These are phyloP conservation scores for Trichoderma gracile DNA, from an alignment of 2,329 filamentous ascomycete species.

Conservation along the genomic window DNA sequence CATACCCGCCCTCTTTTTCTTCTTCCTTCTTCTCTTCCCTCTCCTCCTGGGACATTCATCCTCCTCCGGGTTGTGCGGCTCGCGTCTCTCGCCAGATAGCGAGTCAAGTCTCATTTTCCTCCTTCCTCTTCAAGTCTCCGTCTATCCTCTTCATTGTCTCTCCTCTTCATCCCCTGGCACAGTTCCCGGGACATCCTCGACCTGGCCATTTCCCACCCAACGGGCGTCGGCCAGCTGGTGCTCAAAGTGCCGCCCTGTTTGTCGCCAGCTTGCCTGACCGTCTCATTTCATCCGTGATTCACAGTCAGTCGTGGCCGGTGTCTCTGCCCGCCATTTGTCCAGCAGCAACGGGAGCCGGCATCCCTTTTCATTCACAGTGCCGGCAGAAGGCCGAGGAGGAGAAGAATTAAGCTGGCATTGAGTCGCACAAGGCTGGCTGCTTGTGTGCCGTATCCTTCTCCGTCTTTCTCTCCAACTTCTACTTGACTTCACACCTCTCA, in stretches of 20 bases:
- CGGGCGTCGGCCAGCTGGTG: not conserved
- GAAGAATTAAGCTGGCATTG: constrained; percentile 14
- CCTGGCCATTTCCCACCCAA: constrained; percentile 5
- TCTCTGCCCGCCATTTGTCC: constrained; percentile 10
- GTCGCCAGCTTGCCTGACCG: constrained; percentile 4
- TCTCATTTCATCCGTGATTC: constrained; percentile 8
- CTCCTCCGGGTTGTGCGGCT: constrained; percentile 4
- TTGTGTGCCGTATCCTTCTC: constrained; percentile 4
- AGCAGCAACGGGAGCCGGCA: constrained; percentile 13
- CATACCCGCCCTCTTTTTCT: not conserved
- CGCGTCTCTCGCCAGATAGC: not conserved
- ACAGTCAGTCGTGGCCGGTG: constrained; percentile 2
- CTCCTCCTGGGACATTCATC: not conserved
- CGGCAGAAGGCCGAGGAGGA: not conserved
- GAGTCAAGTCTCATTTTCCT: not conserved
- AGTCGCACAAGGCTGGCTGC: constrained; percentile 15
- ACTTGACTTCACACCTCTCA: not conserved
- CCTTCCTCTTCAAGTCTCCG: not conserved
- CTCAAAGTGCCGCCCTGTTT: not conserved
- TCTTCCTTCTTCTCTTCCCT: not conserved
- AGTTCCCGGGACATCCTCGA: constrained; percentile 1
- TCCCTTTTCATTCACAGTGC: constrained; percentile 6
- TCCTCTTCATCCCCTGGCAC: not conserved
- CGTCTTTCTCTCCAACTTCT: not conserved
- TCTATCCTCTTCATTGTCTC: not conserved